These are phyloP conservation scores for Paramyrothecium roridum DNA, from an alignment of 2,329 filamentous ascomycete genomes.

Conservation along the genomic window DNA sequence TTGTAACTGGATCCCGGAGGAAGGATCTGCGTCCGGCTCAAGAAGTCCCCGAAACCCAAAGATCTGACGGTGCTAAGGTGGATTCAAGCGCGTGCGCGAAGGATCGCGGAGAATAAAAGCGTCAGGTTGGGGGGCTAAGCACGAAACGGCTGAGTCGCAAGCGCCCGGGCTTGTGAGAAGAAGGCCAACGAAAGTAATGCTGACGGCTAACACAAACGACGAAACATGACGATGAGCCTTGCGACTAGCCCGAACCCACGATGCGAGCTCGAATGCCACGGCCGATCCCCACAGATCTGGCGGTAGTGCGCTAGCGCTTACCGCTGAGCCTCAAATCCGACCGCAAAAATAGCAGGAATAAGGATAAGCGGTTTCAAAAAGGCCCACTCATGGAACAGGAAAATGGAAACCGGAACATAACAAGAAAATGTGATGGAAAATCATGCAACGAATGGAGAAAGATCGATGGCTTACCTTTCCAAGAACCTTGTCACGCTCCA, in stretches of 20 bases:
- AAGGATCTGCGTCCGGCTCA: background rate
- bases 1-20: background rate
- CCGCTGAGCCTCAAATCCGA: background rate
- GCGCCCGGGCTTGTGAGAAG: background rate
- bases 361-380: background rate
- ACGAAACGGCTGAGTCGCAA: background rate
- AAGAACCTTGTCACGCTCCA: constrained; percentile 83
- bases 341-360: background rate
- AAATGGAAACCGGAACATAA: constrained; percentile 2
- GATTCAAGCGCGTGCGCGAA: background rate
- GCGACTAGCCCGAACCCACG: background rate
- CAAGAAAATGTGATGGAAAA: constrained; percentile 11
- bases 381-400: background rate
- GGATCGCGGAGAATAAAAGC: background rate
- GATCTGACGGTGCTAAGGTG: background rate
- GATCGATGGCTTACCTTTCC: constrained; percentile 60
- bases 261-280: background rate
- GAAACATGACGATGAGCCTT: background rate
- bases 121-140: background rate
- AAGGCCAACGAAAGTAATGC: background rate
- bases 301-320: background rate
- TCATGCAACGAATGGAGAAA: constrained; percentile 8
- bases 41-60: background rate
- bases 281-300: background rate
- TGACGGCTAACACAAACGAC: background rate